Percentiles rank a stretch among this genome's conserved stretches.
Evolutionary conservation across 139 green algal genomes (phyloP).

Genomic region (Limnomonas spitsbergensis): DNA sequence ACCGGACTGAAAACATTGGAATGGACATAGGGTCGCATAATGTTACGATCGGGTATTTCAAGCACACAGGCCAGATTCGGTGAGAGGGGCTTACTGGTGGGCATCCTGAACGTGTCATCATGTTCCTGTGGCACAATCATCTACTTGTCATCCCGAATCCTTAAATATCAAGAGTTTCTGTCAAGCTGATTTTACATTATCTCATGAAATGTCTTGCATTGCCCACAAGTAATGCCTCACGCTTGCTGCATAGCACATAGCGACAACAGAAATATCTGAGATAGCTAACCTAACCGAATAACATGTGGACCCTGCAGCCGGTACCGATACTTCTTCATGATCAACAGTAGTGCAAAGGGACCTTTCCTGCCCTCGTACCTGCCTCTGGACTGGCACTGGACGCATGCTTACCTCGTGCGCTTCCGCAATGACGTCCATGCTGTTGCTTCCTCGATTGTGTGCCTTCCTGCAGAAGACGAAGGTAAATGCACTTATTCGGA

Average conservation of each 20-base stretch:
- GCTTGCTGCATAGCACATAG: too few relatives aligned
- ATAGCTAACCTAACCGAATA: too few relatives aligned
- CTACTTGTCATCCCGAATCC: too few relatives aligned
- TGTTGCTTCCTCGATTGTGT: conserved; percentile 67
- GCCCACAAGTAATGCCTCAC: too few relatives aligned
- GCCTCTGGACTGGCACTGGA: conserved; percentile 70
- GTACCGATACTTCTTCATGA: conserved; percentile 66
- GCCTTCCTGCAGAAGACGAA: conserved; percentile 57
- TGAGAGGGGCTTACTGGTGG: too few relatives aligned
- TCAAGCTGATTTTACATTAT: too few relatives aligned
- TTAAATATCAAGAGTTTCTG: too few relatives aligned
- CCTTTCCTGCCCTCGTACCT: conserved; percentile 58
- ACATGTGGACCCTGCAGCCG: too few relatives aligned
- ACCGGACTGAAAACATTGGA: conserved; percentile 64
- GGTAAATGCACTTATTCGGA: conserved; percentile 24
- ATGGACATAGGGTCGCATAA: conserved; percentile 82
- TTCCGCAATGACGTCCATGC: conserved; percentile 33
- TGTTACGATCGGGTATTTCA: conserved; percentile 52
- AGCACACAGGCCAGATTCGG: conserved; percentile 12
- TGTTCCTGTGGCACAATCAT: too few relatives aligned
- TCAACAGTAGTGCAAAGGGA: conserved; percentile 63
- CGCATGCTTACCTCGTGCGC: conserved; percentile 49
- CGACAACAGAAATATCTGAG: too few relatives aligned
- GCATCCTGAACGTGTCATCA: too few relatives aligned
- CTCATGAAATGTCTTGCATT: too few relatives aligned